phyloP scores from a whole-genome alignment of 2,329 filamentous ascomycete genomes.

The Emergomyces africanus region DNA sequence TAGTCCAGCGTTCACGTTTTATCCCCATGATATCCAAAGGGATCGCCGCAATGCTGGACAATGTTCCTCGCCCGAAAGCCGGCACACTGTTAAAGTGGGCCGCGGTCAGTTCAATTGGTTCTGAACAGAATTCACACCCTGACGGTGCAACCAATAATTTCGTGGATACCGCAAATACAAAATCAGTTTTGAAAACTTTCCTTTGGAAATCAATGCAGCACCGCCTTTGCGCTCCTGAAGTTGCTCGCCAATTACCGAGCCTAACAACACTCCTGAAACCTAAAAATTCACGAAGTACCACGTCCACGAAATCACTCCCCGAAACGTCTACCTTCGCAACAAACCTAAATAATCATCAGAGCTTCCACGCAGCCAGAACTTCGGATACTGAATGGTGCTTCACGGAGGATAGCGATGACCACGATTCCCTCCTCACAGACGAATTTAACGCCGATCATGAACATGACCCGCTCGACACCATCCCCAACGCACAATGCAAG shows the following conservation, averaged over 20 bases:
- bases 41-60: conserved; percentile 19
- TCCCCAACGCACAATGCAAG: not conserved
- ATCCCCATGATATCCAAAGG: conserved; percentile 25
- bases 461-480: not conserved
- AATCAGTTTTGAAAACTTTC: conserved; percentile 15
- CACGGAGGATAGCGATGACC: not conserved
- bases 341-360: not conserved
- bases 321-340: not conserved
- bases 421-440: not conserved
- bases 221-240: conserved; percentile 12
- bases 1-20: conserved; percentile 23
- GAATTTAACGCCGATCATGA: not conserved
- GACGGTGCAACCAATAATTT: not conserved
- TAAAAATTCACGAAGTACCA: not conserved
- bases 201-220: conserved; percentile 24
- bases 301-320: not conserved
- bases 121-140: not conserved
- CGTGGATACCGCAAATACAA: conserved; percentile 4
- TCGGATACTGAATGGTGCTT: conserved; percentile 3
- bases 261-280: not conserved
- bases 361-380: not conserved
- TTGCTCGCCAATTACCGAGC: conserved; percentile 1
- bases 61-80: conserved; percentile 8
- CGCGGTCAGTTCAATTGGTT: not conserved
- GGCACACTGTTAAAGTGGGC: conserved; percentile 9